Conservation (phyloP, 2,329 filamentous ascomycete genomes). For the Colletotrichum gloeosporioides region DNA sequence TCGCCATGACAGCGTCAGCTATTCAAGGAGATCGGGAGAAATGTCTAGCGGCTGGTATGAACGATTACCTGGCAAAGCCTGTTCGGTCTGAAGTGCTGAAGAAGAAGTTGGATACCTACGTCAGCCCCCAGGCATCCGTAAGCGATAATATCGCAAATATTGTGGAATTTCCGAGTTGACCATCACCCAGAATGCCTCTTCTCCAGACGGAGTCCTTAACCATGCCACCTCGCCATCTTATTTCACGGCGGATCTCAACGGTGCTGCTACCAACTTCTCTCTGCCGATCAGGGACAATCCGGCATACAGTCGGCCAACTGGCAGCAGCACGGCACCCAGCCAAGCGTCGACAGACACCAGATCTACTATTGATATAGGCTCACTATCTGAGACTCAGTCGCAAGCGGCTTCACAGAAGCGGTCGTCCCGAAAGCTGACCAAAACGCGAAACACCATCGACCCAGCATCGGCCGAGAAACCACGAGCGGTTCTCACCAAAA, state of each 20-base stretch:
- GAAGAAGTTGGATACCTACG: conserved; percentile 73
- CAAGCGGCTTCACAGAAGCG: conserved; percentile 32
- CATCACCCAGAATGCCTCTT: neutral
- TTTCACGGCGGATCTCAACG: conserved; percentile 20
- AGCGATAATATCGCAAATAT: neutral
- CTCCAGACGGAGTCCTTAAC: conserved; percentile 1
- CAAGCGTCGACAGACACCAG: conserved; percentile 38
- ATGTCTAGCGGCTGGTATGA: conserved; percentile 95
- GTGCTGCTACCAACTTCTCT: conserved; percentile 11
- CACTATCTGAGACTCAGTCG: conserved; percentile 26
- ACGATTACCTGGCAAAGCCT: conserved; percentile 94
- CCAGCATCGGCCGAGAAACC: conserved; percentile 32
- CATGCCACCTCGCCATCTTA: conserved; percentile 26
- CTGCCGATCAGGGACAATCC: conserved; percentile 28
- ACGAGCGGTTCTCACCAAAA: conserved; percentile 43
- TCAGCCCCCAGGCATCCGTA: conserved; percentile 38
- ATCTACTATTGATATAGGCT: conserved; percentile 30
- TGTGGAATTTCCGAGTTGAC: neutral
- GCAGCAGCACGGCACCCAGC: conserved; percentile 26
- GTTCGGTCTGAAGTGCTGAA: conserved; percentile 89
- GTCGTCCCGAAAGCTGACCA: conserved; percentile 47
- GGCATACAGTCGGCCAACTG: conserved; percentile 25
- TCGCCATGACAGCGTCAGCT: conserved; percentile 95
- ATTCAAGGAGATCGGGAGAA: conserved; percentile 96
- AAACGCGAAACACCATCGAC: conserved; percentile 43